phyloP scores from a whole-genome alignment of 441 rosid species.

The Eruca vesicaria region DNA sequence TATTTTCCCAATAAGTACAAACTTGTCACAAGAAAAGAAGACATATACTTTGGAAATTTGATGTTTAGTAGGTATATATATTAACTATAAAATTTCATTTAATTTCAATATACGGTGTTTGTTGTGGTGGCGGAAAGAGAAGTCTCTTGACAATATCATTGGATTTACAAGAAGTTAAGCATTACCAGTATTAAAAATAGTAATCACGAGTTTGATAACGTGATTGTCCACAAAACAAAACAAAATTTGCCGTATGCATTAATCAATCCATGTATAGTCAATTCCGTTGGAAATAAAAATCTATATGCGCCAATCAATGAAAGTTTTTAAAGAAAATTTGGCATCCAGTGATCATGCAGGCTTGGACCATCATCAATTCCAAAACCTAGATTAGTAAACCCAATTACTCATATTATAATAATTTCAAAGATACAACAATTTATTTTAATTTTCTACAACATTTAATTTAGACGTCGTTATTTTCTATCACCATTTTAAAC shows the following conservation, averaged over 20 bases:
- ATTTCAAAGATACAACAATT: neutral
- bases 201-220: constrained; percentile 8
- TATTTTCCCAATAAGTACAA: neutral
- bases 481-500: neutral
- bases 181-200: neutral
- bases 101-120: neutral
- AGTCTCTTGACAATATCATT: constrained; percentile 2
- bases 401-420: neutral
- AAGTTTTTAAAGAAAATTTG: neutral
- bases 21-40: neutral
- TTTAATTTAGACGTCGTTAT: neutral
- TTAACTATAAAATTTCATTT: neutral
- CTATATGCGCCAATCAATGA: neutral
- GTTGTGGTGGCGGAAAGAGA: constrained; percentile 22
- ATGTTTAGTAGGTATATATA: constrained; percentile 2
- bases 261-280: constrained; percentile 23
- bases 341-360: constrained; percentile 11
- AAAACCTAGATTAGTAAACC: neutral
- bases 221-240: constrained; percentile 4
- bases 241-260: constrained; percentile 10
- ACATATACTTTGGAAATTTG: neutral
- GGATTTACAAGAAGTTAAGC: constrained; percentile 12
- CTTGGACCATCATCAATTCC: neutral
- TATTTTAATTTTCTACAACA: too few relatives aligned
- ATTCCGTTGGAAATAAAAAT: neutral